Percentiles rank a stretch among this genome's conserved stretches.
Conservation (phyloP, 495 filamentous ascomycete species). For the Podospora pseudoanserina region DNA sequence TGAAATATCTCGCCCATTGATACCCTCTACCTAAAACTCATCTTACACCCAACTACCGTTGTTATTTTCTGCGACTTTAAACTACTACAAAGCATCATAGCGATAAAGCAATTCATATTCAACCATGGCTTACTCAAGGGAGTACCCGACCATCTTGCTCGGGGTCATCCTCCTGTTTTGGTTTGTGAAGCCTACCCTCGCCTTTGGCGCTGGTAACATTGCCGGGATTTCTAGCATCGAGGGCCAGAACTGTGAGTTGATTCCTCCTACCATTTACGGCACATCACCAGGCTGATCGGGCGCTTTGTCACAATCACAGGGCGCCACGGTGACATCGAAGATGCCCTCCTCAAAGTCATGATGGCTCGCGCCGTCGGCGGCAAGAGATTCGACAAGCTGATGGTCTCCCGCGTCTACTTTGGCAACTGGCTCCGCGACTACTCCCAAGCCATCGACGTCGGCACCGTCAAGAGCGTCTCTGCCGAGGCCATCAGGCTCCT, state of each 20-base stretch:
- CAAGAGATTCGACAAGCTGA: constrained; percentile 83
- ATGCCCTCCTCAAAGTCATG: constrained; percentile 69
- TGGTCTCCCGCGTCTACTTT: constrained; percentile 80
- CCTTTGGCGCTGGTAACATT: constrained; percentile 88
- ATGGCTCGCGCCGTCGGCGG: constrained; percentile 75
- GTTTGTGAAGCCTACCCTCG: constrained; percentile 60
- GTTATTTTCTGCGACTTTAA: neutral
- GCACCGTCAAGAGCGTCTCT: constrained; percentile 81
- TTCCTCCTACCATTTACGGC: neutral
- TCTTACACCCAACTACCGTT: neutral
- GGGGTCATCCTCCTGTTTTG: constrained; percentile 56
- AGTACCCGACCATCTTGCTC: constrained; percentile 39
- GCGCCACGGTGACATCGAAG: constrained; percentile 96
- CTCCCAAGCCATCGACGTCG: constrained; percentile 78
- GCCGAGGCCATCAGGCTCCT: constrained; percentile 85
- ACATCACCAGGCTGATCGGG: constrained; percentile 3
- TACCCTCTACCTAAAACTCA: neutral
- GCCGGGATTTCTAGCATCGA: constrained; percentile 70
- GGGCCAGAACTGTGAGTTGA: constrained; percentile 64
- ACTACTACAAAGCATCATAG: constrained; percentile 15
- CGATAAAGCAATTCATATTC: neutral
- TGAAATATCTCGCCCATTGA: neutral
- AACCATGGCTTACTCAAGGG: constrained; percentile 40
- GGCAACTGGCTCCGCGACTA: constrained; percentile 91
- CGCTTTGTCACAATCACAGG: constrained; percentile 34